These are phyloP conservation scores for Hippophae rhamnoides DNA, from an alignment of 306 rosid species.

Conservation along the genomic window DNA sequence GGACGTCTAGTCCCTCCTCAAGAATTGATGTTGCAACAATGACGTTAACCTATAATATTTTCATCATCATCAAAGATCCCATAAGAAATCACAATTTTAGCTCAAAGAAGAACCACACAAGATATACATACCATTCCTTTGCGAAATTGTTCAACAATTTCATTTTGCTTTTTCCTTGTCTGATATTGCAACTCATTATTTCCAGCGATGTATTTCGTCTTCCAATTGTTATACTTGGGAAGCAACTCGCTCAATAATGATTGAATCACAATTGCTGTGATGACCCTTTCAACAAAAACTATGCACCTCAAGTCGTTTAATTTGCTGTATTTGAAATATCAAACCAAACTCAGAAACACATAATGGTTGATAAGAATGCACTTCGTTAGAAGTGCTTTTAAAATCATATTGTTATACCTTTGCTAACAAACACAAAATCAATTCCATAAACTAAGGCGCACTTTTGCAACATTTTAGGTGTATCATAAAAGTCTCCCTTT, in stretches of 20 bases:
- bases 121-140: slow-evolving; percentile 49
- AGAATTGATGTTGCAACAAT: slow-evolving; percentile 94
- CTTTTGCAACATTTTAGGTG: too few relatives aligned
- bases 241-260: slow-evolving; percentile 46
- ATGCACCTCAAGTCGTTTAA: slow-evolving; percentile 65
- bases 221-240: slow-evolving; percentile 61
- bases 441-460: too few relatives aligned
- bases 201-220: slow-evolving; percentile 67
- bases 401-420: too few relatives aligned
- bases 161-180: slow-evolving; percentile 52
- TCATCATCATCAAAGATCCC: slow-evolving; percentile 14
- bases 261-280: slow-evolving; percentile 58
- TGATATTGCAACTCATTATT: slow-evolving; percentile 36
- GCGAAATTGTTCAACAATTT: slow-evolving; percentile 73
- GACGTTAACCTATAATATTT: slow-evolving; percentile 52
- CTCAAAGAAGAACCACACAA: background rate
- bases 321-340: slow-evolving; percentile 24
- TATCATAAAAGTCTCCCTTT: too few relatives aligned
- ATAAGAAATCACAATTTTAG: slow-evolving; percentile 3
- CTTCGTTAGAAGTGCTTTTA: too few relatives aligned
- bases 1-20: slow-evolving; percentile 90
- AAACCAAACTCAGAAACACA: too few relatives aligned
- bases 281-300: slow-evolving; percentile 71
- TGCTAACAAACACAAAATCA: too few relatives aligned
- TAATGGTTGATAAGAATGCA: too few relatives aligned